Evolutionary conservation across 2,329 filamentous ascomycete genomes (phyloP).

Genomic region (Colletotrichum lini): DNA sequence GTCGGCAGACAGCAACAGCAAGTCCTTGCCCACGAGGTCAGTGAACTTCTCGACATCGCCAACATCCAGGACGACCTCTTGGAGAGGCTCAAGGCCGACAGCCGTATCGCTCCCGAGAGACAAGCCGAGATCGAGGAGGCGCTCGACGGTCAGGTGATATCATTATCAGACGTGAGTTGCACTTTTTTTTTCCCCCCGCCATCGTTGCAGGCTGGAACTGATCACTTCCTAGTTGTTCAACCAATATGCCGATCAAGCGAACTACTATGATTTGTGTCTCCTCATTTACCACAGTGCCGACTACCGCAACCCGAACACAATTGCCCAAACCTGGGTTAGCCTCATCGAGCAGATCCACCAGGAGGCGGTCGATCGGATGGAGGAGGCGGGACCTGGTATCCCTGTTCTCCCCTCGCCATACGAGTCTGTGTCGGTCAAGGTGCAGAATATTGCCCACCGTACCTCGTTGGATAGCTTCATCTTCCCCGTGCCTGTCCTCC

Average conservation of each 20-base stretch:
- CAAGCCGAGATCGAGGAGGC: constrained; percentile 74
- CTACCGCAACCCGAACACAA: constrained; percentile 88
- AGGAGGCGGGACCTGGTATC: constrained; percentile 58
- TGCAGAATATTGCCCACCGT: constrained; percentile 76
- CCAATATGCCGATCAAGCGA: constrained; percentile 88
- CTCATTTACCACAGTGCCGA: constrained; percentile 94
- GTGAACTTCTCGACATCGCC: constrained; percentile 89
- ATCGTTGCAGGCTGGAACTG: constrained; percentile 37
- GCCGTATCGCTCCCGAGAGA: constrained; percentile 75
- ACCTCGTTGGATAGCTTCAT: constrained; percentile 76
- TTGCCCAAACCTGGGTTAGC: constrained; percentile 86
- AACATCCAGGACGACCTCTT: constrained; percentile 95
- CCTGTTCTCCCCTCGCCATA: constrained; percentile 71
- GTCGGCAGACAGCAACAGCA: constrained; percentile 87
- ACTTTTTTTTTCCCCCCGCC: no score
- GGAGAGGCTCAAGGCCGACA: constrained; percentile 81
- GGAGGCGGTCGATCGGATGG: constrained; percentile 62
- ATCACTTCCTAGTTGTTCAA: constrained; percentile 82
- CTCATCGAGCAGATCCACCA: constrained; percentile 81
- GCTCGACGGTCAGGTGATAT: constrained; percentile 84
- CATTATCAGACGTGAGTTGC: constrained; percentile 79
- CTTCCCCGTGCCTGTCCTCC: constrained; percentile 73
- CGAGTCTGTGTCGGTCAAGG: constrained; percentile 76
- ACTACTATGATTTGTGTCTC: constrained; percentile 94
- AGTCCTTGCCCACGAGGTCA: constrained; percentile 85